These are phyloP conservation scores for Sonneratia caseolaris DNA, from an alignment of 345 rosid species.

Conservation along the genomic window DNA sequence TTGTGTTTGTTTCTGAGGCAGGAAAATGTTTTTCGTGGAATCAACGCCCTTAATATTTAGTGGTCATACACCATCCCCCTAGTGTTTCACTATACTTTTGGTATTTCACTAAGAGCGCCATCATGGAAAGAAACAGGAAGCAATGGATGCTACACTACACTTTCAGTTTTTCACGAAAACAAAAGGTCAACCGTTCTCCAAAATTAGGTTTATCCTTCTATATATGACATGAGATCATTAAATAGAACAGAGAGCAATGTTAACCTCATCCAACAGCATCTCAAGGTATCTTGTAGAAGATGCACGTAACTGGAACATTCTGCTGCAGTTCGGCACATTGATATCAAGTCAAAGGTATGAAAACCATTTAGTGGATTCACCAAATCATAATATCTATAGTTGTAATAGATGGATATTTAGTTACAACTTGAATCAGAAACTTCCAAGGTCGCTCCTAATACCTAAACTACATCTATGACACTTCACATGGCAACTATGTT, in stretches of 20 bases:
- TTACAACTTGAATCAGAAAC: constrained; percentile 11
- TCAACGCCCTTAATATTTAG: neutral
- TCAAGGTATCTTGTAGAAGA: constrained; percentile 85
- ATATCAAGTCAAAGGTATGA: constrained; percentile 47
- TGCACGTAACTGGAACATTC: constrained; percentile 70
- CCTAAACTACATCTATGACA: neutral
- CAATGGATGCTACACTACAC: neutral
- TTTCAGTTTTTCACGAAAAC: neutral
- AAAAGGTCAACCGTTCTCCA: neutral
- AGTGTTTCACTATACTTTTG: neutral
- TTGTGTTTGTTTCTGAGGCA: neutral
- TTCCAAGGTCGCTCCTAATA: neutral
- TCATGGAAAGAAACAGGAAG: neutral
- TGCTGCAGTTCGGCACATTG: constrained; percentile 79
- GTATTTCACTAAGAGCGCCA: neutral
- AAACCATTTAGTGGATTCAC: constrained; percentile 30
- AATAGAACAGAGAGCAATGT: neutral
- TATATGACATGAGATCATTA: neutral
- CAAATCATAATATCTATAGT: constrained; percentile 63
- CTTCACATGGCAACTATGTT: neutral
- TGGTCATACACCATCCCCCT: neutral
- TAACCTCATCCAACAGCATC: constrained; percentile 77
- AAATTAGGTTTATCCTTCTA: neutral
- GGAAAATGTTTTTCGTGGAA: neutral
- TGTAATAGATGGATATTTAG: neutral